Conservation (phyloP, 257 asterid species). For the Jaltomata sinuosa region DNA sequence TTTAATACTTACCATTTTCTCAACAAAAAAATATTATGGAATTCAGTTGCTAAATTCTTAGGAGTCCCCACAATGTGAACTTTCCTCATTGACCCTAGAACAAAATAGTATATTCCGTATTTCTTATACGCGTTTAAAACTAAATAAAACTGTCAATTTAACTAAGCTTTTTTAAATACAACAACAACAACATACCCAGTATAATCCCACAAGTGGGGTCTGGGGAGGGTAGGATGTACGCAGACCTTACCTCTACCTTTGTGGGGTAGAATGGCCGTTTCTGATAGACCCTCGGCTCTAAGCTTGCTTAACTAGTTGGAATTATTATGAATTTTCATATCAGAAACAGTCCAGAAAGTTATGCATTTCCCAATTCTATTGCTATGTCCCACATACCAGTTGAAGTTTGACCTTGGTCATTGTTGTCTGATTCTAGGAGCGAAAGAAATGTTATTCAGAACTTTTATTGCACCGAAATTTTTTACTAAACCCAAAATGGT, state of each 20-base stretch:
- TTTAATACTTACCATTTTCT: background rate
- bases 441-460: background rate
- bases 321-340: background rate
- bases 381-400: background rate
- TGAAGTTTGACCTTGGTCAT: background rate
- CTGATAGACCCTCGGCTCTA: background rate
- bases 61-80: background rate
- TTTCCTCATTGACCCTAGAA: background rate
- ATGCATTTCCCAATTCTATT: background rate
- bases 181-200: background rate
- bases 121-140: background rate
- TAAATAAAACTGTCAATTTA: background rate
- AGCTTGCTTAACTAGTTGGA: background rate
- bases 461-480: background rate
- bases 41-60: background rate
- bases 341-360: background rate
- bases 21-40: background rate
- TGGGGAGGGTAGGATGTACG: background rate
- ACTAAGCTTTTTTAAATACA: background rate
- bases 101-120: background rate
- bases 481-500: background rate
- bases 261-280: background rate
- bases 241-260: background rate
- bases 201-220: background rate
- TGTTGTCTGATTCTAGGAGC: background rate